Base-by-base conservation (phyloP, 345 rosid species). In the Cochlearia excelsa region DNA sequence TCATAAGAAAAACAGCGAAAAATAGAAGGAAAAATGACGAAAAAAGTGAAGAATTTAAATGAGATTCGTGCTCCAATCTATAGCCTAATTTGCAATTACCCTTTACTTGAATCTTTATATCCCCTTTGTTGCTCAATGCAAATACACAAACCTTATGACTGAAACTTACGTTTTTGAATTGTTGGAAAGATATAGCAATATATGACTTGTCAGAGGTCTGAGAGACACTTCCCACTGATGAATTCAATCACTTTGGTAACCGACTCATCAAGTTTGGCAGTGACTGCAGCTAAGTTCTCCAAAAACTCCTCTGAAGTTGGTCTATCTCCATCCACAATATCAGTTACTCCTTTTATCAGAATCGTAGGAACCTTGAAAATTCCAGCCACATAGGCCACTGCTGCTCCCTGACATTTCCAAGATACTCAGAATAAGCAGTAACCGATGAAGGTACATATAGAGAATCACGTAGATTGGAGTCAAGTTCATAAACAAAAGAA, bases 301-400 rank as follows among this genome's bases (percentile, higher is more conserved):
- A 87, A 34, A 75, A 83, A 87, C 50, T 87, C 96, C 57, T 82
- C 88, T 34, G 72, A 53, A 4, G 92, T 73, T 74, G 96, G 95
- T 68, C 79, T 80, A 26, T 80, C 81, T 26, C 86, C 92, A 59
- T 90, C 96, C 63, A 87, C 82, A 30, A 84, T 72, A 54, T 90
- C 93, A 11, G 94, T 90, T 69, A 90, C 87, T 9, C 84, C 99
- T 84, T 90, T 94, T 46, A 94, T 34, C 65, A 84, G 80, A 70
- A 94, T 78, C 57, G 77, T 77, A 42, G 99, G 99, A 52, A 90
- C 85, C 61, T 87, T 82, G 41, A 84, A 73, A 46, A 90, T 84
- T 56, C 80, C 95, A 33, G 96, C 88, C 40, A 85, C 96, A 30
- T 82, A 85, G 35, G 85, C 96, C 66, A 87, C 74, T 7, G 95